Evolutionary conservation across 768 basidiomycete genomes (phyloP), one percentile per base, ranked within the genome.

Genomic region (Tubosaeta sp.): DNA sequence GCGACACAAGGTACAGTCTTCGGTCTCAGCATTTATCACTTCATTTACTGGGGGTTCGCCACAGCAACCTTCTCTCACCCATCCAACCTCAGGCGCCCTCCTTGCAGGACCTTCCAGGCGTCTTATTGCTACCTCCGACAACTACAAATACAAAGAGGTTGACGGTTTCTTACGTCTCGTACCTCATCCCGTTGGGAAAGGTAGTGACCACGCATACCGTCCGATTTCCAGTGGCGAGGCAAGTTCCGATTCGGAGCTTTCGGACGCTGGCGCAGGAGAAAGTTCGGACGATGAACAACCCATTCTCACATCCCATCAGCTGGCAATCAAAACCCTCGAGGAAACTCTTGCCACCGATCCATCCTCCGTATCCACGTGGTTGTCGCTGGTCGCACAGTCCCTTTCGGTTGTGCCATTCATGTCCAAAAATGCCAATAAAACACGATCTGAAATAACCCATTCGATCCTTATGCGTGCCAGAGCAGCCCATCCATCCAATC

Each of bases 381-480:
- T 88, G 16, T 69, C 76, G 4, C 70, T 90, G 18, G 66, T 90
- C 14, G 75, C 79, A 2, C 80, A 83, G 45, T 82, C 83, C 3
- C 69, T 90, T 25, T 81, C 81, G 0, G 76, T 77, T 8, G 74
- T 86, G 35, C 85, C 88, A 1, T 52, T 76, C 8, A 69, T 72
- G 2, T 84, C 87, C 1, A 89, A 86, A 67, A 87, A 89, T 62
- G 79, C 86, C 5, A 69, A 72, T 11, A 82, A 77, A 65, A 77
- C 81, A 25, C 83, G 86, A 16, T 77, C 84, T 0, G 89, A 92
- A 56, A 82, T 90, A 50, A 70, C 86, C 3, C 59, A 86, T 14
- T 80, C 90, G 3, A 72, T 92, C 27, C 72, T 91, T 27, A 64
- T 73, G 1, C 84, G 85, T 38, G 88, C 90, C 3, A 60, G 90